Conservation (phyloP, 306 rosid species). For the Lagenaria siceraria region DNA sequence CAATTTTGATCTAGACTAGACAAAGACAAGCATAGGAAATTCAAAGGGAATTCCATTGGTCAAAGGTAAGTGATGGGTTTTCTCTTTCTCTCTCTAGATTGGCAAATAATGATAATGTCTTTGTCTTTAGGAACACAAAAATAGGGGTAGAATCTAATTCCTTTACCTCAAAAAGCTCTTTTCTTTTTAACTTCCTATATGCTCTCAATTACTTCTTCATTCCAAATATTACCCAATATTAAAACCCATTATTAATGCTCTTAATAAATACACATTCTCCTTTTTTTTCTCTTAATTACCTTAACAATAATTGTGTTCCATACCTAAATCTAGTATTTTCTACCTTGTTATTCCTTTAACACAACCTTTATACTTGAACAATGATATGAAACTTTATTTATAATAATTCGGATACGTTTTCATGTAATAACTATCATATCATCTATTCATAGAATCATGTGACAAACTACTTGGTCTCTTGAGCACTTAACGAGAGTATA, state of each 20-base stretch:
- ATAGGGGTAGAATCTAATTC: neutral
- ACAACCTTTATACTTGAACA: too few species aligned
- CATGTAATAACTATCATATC: too few species aligned
- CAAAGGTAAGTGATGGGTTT: constrained; percentile 1
- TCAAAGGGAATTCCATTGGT: constrained; percentile 5
- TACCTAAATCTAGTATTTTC: too few species aligned
- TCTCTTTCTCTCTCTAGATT: neutral
- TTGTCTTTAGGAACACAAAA: constrained; percentile 1
- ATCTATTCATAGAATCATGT: too few species aligned
- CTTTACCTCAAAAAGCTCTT: neutral
- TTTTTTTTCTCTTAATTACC: neutral
- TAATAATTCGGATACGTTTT: too few species aligned
- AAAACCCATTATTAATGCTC: neutral
- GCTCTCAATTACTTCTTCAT: neutral
- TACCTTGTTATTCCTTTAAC: too few species aligned
- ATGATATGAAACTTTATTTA: too few species aligned
- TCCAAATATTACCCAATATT: neutral
- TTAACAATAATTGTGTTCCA: neutral
- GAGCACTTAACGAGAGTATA: too few species aligned
- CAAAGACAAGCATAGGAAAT: neutral
- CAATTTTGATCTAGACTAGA: neutral
- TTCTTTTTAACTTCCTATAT: neutral
- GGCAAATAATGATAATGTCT: neutral
- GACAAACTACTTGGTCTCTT: too few species aligned
- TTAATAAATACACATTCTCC: neutral